These are phyloP conservation scores for Epichloe uncinata DNA, from an alignment of 2,329 filamentous ascomycete genomes.

Conservation along the genomic window DNA sequence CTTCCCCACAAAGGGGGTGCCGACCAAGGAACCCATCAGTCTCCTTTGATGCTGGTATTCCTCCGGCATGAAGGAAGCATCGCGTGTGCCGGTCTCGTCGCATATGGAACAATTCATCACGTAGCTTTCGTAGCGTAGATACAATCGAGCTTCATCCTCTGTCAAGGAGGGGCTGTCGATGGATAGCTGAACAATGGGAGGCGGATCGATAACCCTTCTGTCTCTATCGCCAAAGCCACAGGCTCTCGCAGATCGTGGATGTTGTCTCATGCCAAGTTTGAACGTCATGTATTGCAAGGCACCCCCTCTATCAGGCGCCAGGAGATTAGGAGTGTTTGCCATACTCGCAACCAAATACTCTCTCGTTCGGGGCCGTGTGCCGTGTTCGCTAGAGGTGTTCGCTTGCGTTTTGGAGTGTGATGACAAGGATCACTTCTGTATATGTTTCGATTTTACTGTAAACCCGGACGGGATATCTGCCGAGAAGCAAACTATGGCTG, in stretches of 20 bases:
- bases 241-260: slow-evolving; percentile 63
- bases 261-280: slow-evolving; percentile 48
- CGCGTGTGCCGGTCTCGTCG: slow-evolving; percentile 52
- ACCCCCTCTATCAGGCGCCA: slow-evolving; percentile 10
- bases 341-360: not conserved
- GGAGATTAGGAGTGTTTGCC: slow-evolving; percentile 14
- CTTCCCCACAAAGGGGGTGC: slow-evolving; percentile 61
- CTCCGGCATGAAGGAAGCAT: slow-evolving; percentile 58
- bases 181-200: slow-evolving; percentile 64
- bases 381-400: too few species aligned
- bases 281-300: slow-evolving; percentile 15
- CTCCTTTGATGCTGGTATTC: slow-evolving; percentile 60
- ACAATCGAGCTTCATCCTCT: slow-evolving; percentile 36
- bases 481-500: too few species aligned
- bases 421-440: too few species aligned
- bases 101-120: slow-evolving; percentile 68
- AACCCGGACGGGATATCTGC: too few species aligned
- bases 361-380: too few species aligned
- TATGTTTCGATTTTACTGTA: too few species aligned
- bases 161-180: slow-evolving; percentile 45
- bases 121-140: slow-evolving; percentile 48
- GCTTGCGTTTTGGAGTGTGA: too few species aligned
- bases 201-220: slow-evolving; percentile 69
- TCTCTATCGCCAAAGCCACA: slow-evolving; percentile 78
- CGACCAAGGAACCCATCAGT: slow-evolving; percentile 68